Conservation (phyloP, 495 filamentous ascomycete genomes). For the Penicillium simplicissimum region DNA sequence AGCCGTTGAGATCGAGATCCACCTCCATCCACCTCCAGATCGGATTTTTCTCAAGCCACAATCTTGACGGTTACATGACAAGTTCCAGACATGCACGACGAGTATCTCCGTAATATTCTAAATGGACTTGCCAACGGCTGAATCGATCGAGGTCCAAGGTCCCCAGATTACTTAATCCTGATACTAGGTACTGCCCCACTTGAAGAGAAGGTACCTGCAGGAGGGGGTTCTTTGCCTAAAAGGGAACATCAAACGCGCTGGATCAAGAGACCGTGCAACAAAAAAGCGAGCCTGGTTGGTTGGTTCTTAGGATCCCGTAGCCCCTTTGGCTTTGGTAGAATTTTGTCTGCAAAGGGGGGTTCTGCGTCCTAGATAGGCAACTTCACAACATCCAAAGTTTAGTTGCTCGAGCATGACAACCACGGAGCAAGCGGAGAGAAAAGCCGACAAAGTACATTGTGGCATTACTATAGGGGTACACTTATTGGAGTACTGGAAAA, state of each 20-base stretch:
- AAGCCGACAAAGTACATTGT: background rate
- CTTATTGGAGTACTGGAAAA: background rate
- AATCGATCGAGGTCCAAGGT: background rate
- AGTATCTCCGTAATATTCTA: background rate
- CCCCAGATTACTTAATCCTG: slow-evolving; percentile 1
- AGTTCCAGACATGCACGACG: background rate
- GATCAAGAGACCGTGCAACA: background rate
- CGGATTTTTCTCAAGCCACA: background rate
- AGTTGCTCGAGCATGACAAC: background rate
- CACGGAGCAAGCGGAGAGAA: background rate
- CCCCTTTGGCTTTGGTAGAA: background rate
- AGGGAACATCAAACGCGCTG: background rate
- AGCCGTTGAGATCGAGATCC: background rate
- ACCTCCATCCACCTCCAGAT: slow-evolving; percentile 4
- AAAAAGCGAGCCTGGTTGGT: background rate
- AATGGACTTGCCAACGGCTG: background rate
- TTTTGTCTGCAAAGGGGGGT: background rate
- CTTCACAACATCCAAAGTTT: background rate
- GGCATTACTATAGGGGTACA: background rate
- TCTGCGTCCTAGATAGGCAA: background rate
- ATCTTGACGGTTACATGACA: background rate
- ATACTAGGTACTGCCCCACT: background rate
- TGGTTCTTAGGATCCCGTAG: background rate
- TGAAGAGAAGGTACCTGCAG: background rate
- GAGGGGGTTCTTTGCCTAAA: background rate